Percentiles rank a stretch among this genome's conserved stretches.
Conservation (phyloP, 2,329 filamentous ascomycete genomes). For the Alternaria sp. region DNA sequence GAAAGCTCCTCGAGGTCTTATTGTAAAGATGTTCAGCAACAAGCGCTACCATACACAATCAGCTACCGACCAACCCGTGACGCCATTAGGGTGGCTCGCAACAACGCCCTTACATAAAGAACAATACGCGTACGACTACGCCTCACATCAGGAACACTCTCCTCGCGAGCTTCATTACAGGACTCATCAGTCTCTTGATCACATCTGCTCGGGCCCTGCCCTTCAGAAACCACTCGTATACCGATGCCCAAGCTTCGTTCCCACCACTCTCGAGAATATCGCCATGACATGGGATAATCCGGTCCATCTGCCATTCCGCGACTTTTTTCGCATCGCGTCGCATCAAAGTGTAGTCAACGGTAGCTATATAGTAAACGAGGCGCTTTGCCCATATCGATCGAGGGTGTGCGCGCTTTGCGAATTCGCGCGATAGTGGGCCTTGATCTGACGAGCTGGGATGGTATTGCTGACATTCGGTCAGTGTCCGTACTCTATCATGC, state of each 20-base stretch:
- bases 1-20: too few species aligned
- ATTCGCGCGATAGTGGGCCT: conserved; percentile 16
- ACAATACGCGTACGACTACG: too few species aligned
- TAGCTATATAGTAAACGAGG: conserved; percentile 24
- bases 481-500: neutral
- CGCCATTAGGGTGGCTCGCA: too few species aligned
- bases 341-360: conserved; percentile 21
- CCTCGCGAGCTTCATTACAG: conserved; percentile 18
- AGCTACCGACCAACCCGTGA: too few species aligned
- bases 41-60: too few species aligned
- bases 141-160: conserved; percentile 21
- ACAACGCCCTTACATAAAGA: too few species aligned
- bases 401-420: conserved; percentile 24
- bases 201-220: neutral
- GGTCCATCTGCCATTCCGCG: conserved; percentile 24
- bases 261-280: conserved; percentile 19
- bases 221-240: conserved; percentile 24
- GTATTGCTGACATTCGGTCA: conserved; percentile 22
- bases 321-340: conserved; percentile 24
- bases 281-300: conserved; percentile 26
- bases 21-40: too few species aligned
- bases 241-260: conserved; percentile 14
- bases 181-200: neutral
- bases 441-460: conserved; percentile 17
- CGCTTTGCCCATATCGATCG: conserved; percentile 24